A percentile compares a stretch with the other conserved stretches of the same genome.
These are phyloP conservation scores for Globisporangium parvum DNA, from an alignment of 352 stramenopile species.

Conservation along the genomic window DNA sequence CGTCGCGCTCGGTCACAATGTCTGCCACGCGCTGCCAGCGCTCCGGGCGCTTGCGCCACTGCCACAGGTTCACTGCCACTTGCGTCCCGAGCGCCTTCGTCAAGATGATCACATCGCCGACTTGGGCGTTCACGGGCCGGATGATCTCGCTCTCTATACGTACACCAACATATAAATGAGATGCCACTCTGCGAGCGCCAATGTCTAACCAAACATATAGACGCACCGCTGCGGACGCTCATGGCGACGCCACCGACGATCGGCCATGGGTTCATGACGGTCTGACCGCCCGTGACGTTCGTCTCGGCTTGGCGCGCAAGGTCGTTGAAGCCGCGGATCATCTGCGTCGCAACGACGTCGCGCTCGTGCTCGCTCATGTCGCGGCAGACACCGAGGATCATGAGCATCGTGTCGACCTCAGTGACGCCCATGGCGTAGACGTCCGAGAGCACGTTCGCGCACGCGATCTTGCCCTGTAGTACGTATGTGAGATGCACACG, in stretches of 20 bases:
- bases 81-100: slow-evolving; percentile 95
- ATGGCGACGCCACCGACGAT: slow-evolving; percentile 94
- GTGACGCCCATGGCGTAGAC: slow-evolving; percentile 93
- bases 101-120: slow-evolving; percentile 89
- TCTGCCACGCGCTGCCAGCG: slow-evolving; percentile 74
- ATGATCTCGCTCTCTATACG: slow-evolving; percentile 72
- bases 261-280: slow-evolving; percentile 94
- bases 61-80: slow-evolving; percentile 91
- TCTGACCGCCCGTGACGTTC: slow-evolving; percentile 92
- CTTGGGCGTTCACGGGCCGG: slow-evolving; percentile 81
- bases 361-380: slow-evolving; percentile 91
- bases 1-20: slow-evolving; percentile 52
- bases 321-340: slow-evolving; percentile 94
- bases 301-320: slow-evolving; percentile 80
- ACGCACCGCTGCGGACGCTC: slow-evolving; percentile 68
- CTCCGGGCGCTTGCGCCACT: slow-evolving; percentile 86
- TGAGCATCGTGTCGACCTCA: slow-evolving; percentile 93
- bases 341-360: slow-evolving; percentile 90
- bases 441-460: slow-evolving; percentile 93
- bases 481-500: too few relatives aligned
- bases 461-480: slow-evolving; percentile 88
- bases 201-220: background rate
- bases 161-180: background rate
- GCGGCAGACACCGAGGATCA: slow-evolving; percentile 90
- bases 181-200: background rate